Evolutionary conservation across 441 rosid genomes (phyloP).

Genomic region (Eruca vesicaria): DNA sequence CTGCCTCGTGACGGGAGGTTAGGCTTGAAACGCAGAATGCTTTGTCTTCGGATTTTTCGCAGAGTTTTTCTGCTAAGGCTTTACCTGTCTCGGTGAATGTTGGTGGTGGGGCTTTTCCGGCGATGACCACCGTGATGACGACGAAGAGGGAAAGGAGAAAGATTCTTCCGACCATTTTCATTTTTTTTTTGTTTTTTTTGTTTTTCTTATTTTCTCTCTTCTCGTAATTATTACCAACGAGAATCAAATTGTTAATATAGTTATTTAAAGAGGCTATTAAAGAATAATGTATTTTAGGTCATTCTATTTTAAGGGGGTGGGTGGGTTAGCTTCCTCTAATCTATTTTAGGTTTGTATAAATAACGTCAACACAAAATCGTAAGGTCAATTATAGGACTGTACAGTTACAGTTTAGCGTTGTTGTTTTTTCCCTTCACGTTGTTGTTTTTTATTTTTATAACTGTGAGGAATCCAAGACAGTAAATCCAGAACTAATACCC

Average conservation of each 20-base stretch:
- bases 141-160: conserved; percentile 44
- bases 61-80: conserved; percentile 25
- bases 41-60: conserved; percentile 37
- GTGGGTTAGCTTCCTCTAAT: not conserved
- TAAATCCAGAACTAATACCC: no score
- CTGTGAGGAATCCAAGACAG: no score
- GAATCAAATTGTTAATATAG: not conserved
- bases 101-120: conserved; percentile 38
- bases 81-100: conserved; percentile 33
- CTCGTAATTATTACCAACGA: not conserved
- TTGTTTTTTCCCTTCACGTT: not conserved
- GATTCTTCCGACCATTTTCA: conserved; percentile 37
- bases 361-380: not conserved
- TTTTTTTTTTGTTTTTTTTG: not conserved
- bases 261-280: conserved; percentile 19
- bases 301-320: conserved; percentile 17
- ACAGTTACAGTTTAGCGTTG: not conserved
- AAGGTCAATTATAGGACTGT: not conserved
- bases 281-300: conserved; percentile 6
- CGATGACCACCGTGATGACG: conserved; percentile 36
- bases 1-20: conserved; percentile 26
- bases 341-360: conserved; percentile 17
- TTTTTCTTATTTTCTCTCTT: conserved; percentile 17
- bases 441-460: no score
- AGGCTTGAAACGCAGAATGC: conserved; percentile 30